Conservation (phyloP, 2,329 filamentous ascomycete species). For the Arthroderma sp. region DNA sequence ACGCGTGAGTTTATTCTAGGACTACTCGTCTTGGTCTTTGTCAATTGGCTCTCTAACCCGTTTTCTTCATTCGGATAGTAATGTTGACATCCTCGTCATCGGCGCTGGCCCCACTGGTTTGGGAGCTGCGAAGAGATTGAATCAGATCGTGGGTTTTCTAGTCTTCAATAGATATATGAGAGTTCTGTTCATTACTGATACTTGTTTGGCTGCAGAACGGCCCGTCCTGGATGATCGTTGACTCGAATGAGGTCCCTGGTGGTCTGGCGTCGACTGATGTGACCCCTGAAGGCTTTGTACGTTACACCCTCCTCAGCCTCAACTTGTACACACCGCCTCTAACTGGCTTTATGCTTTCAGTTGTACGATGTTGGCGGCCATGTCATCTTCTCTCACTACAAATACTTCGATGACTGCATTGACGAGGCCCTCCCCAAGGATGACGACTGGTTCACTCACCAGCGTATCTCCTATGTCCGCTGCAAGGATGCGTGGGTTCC, state of each 20-base stretch:
- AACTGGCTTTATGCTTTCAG: slow-evolving; percentile 37
- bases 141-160: slow-evolving; percentile 69
- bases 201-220: slow-evolving; percentile 50
- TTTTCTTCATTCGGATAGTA: slow-evolving; percentile 40
- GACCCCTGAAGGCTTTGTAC: slow-evolving; percentile 91
- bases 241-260: slow-evolving; percentile 81
- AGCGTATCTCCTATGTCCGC: slow-evolving; percentile 97
- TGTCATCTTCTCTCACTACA: slow-evolving; percentile 99
- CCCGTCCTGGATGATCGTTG: slow-evolving; percentile 91
- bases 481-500: slow-evolving; percentile 95
- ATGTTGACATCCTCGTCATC: slow-evolving; percentile 95
- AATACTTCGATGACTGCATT: slow-evolving; percentile 99
- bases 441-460: slow-evolving; percentile 93
- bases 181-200: background rate
- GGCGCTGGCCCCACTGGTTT: slow-evolving; percentile 95
- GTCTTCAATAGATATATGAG: background rate
- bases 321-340: background rate
- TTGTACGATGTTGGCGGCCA: slow-evolving; percentile 97
- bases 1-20: background rate
- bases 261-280: slow-evolving; percentile 92
- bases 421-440: slow-evolving; percentile 90
- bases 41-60: background rate
- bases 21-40: background rate
- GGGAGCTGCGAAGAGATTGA: slow-evolving; percentile 92
- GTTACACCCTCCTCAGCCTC: slow-evolving; percentile 35